phyloP scores from a whole-genome alignment of 163 green algal species.

The Chlorella variabilis region DNA sequence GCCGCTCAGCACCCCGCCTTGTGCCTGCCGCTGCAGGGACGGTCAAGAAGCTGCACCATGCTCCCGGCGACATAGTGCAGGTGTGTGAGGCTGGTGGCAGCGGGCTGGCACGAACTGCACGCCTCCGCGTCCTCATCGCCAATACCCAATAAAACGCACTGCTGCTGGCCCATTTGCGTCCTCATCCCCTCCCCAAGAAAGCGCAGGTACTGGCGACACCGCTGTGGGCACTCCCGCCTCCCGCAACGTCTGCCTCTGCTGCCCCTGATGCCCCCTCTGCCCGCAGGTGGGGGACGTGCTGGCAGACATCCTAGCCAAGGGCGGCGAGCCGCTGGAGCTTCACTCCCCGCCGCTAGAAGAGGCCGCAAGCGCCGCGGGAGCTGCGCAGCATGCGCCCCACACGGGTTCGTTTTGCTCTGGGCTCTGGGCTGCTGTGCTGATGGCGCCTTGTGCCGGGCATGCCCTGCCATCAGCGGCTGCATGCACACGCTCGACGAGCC shows the following conservation, averaged over 20 bases:
- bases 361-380: neutral
- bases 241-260: neutral
- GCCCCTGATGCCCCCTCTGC: neutral
- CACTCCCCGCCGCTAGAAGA: neutral
- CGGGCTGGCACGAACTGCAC: no score
- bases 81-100: neutral
- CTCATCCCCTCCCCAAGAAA: slow-evolving; percentile 70
- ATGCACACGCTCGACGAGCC: no score
- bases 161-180: no score
- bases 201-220: slow-evolving; percentile 59
- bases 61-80: slow-evolving; percentile 80
- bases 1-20: no score
- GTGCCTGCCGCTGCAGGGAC: slow-evolving; percentile 69
- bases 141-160: no score
- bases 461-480: no score
- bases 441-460: no score
- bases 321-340: neutral
- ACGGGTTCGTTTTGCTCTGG: no score
- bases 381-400: neutral
- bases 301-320: slow-evolving; percentile 59
- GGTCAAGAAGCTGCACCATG: slow-evolving; percentile 70
- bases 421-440: no score
- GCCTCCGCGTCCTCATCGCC: no score
- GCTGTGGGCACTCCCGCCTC: neutral
- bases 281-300: slow-evolving; percentile 71